A percentile compares a stretch with the other conserved stretches of the same genome.
Evolutionary conservation across 1,284 basidiomycete genomes (phyloP).

Genomic region (Rhodotorula sp.): DNA sequence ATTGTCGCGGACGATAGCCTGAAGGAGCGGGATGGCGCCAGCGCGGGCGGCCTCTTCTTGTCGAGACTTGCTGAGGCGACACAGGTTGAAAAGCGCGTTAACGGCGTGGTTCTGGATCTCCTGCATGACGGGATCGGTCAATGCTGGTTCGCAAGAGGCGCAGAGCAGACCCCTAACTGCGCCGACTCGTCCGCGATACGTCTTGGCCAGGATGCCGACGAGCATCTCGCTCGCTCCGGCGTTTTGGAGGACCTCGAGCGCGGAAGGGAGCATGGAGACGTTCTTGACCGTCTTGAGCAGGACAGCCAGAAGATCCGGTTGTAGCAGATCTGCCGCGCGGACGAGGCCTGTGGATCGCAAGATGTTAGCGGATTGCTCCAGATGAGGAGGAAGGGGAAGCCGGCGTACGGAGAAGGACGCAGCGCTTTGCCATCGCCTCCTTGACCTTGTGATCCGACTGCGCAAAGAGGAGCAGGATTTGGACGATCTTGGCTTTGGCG

Average conservation of each 20-base stretch:
- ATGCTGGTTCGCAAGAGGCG: background rate
- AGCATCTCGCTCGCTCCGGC: constrained; percentile 92
- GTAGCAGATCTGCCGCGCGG: constrained; percentile 75
- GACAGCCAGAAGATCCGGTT: constrained; percentile 77
- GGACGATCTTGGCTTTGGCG: constrained; percentile 79
- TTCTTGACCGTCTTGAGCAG: constrained; percentile 95
- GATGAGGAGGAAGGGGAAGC: background rate
- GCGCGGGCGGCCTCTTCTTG: constrained; percentile 97
- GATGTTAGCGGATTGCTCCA: background rate
- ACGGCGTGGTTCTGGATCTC: constrained; percentile 92
- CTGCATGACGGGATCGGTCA: constrained; percentile 52
- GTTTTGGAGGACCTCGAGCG: constrained; percentile 91
- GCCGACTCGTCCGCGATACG: constrained; percentile 72
- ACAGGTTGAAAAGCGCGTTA: constrained; percentile 92
- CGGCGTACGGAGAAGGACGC: constrained; percentile 78
- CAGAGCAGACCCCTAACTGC: constrained; percentile 59
- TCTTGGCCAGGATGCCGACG: constrained; percentile 76
- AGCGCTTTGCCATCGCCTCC: constrained; percentile 82
- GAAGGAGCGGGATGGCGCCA: constrained; percentile 86
- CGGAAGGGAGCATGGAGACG: constrained; percentile 82
- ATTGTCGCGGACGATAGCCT: constrained; percentile 77
- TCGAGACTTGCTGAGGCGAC: constrained; percentile 84
- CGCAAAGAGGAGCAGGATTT: constrained; percentile 87
- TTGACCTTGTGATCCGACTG: constrained; percentile 90
- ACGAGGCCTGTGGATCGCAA: constrained; percentile 59